Evolutionary conservation across 179 eudicot species (phyloP).

Genomic region (Drosera spatulata): DNA sequence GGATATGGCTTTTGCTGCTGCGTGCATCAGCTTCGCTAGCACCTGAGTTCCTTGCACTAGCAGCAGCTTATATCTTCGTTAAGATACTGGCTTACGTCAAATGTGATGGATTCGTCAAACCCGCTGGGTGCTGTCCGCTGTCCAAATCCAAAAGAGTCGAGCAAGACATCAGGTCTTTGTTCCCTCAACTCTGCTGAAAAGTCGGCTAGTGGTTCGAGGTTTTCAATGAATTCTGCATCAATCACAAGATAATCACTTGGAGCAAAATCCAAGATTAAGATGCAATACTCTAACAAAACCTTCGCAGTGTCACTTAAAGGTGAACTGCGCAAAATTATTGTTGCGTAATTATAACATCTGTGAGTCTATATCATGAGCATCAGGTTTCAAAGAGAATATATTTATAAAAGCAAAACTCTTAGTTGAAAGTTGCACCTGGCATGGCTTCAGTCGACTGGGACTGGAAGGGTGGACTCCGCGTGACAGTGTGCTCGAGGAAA

Average conservation of each 20-base stretch:
- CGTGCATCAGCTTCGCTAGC: too few species aligned
- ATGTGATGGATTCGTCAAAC: not conserved
- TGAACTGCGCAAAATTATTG: constrained; percentile 1
- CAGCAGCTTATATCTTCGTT: too few species aligned
- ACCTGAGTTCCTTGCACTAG: too few species aligned
- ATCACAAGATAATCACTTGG: not conserved
- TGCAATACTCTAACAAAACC: not conserved
- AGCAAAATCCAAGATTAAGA: not conserved
- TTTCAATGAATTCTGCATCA: constrained; percentile 27
- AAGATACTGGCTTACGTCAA: too few species aligned
- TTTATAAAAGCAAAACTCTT: too few species aligned
- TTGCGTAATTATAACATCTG: too few species aligned
- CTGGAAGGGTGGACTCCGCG: constrained; percentile 53
- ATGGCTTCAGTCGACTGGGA: constrained; percentile 29
- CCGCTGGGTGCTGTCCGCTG: constrained; percentile 14
- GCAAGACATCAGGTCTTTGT: constrained; percentile 53
- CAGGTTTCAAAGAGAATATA: too few species aligned
- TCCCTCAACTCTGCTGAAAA: constrained; percentile 13
- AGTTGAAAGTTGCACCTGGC: constrained; percentile 27
- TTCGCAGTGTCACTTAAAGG: not conserved
- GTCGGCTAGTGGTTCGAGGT: constrained; percentile 28
- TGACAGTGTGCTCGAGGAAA: constrained; percentile 31
- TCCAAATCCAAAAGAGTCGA: constrained; percentile 41
- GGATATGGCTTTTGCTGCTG: too few species aligned
- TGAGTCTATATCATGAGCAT: too few species aligned